Evolutionary conservation across 1,284 basidiomycete species (phyloP), one percentile per base, ranked within the genome.

Genomic region (Paramarasmius palmivorus): DNA sequence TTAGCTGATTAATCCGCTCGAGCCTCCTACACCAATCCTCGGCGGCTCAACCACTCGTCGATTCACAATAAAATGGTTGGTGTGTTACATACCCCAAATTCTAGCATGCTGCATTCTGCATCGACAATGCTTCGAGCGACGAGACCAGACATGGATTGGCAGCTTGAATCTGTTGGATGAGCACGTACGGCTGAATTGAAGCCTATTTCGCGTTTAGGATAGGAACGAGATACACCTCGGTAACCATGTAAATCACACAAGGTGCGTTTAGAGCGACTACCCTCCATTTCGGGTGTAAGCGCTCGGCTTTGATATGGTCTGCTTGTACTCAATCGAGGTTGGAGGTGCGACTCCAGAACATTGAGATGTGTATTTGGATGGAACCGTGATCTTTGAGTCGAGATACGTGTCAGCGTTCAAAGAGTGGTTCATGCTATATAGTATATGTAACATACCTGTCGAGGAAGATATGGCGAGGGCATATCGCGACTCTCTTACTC

Each of bases 101-200:
- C 25, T 29, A 48, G 17, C 47, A 49, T n/a, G 56, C 26, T n/a
- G 59, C 59, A 19, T 26, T 38, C 35, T 52, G 44, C 3, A 44
- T 17, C 19, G 59, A 60, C 20, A 40, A 42, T 14, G 54, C 52
- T 34, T 60, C 50, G 7, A 54, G 32, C 54, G 19, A 12, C 59
- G 59, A 20, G 58, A 50, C 36, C 54, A 52, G 26, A 60, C 34
- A 41, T 60, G 59, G 29, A 57, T 56, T 26, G 59, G 59, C 22
- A 60, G 50, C 29, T 56, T 56, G 50, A n/a, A 44, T 56, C 50
- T 23, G 53, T 57, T 22, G 56, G 56, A 32, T 50, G 54, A 3
- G 59, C 59, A n/a, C 59, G 59, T 36, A 60, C 53, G 32, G 52
- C 49, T 23, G 54, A 56, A 47, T 60, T 60, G 50, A 60, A 56